Base-by-base conservation (phyloP, 495 filamentous ascomycete species). In the Thermothielavioides terrestris region DNA sequence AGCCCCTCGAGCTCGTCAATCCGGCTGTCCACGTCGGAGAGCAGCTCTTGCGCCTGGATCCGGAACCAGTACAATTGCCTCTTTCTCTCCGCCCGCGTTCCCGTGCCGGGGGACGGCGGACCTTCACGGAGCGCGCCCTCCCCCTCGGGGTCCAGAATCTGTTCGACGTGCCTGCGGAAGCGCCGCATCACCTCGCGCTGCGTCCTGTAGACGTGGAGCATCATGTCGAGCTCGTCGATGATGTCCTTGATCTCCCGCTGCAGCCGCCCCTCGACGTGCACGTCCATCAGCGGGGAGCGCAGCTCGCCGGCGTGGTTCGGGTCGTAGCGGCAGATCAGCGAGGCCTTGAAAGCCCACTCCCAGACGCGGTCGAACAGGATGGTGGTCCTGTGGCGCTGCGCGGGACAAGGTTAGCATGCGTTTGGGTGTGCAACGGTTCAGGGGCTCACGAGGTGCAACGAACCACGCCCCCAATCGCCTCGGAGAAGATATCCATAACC, bases 181-280 rank as follows among this genome's bases (percentile, higher is more conserved):
- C 72, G 70, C 37, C 74, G 70, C 37, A 84, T 72, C 2, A 78
- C 73, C 42, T 74, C 74, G 42, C 77, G 61, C 49, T 86, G 79
- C 25, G 78, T 56, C 17, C 49, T 72, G n/a, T 73, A 69, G 53
- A 84, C 79, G 1, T 76, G 67, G 21, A 78, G 69, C 67, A 88
- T 85, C 66, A 88, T 86, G 53, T 84, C 78, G 17, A 88, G 66
- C 60, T 88, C 84, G 37, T 87, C 84, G 11, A 81, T 71, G 51
- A 88, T 83, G 55, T 88, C 84, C 57, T 86, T 84, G 2, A 78
- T 70, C 53, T 88, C 83, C 0, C 75, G 65, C 2, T 84, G 73
- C 0, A 86, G 68, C 46, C 76, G 70, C 0, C 81, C 83, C 57
- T 88, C 84, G 6, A 76, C 71, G 34, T 80, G 77, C 34, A 88